These are phyloP conservation scores for Umbelopsis sp. DNA, from an alignment of 192 early-diverging fungal species.

Conservation along the genomic window DNA sequence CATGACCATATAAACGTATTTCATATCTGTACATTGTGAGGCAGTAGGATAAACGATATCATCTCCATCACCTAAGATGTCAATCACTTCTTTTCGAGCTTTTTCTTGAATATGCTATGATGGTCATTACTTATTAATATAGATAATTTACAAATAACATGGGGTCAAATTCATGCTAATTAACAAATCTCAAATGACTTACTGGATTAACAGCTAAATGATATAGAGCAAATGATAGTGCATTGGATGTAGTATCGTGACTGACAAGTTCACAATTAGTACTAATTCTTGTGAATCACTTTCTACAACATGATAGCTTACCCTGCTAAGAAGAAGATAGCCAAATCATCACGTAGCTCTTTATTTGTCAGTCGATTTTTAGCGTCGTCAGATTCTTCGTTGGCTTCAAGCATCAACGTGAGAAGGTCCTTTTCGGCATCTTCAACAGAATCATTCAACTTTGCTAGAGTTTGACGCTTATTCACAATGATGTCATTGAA, in stretches of 20 bases:
- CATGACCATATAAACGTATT: slow-evolving; percentile 35
- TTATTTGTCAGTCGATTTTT: not conserved
- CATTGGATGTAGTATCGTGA: slow-evolving; percentile 24
- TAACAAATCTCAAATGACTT: not conserved
- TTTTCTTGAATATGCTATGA: slow-evolving; percentile 21
- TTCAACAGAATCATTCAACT: not conserved
- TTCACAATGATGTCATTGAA: slow-evolving; percentile 24
- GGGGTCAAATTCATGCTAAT: not conserved
- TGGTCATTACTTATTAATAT: not conserved
- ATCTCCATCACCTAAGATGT: slow-evolving; percentile 15
- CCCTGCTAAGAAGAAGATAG: slow-evolving; percentile 14
- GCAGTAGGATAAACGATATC: slow-evolving; percentile 33
- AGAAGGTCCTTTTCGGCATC: slow-evolving; percentile 39
- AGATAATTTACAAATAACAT: not conserved
- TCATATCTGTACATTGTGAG: slow-evolving; percentile 52
- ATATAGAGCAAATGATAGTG: slow-evolving; percentile 14
- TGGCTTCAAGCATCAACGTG: slow-evolving; percentile 30
- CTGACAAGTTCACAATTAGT: not conserved
- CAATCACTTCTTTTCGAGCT: slow-evolving; percentile 22
- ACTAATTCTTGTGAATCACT: not conserved
- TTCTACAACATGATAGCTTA: not conserved
- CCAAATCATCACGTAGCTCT: slow-evolving; percentile 12
- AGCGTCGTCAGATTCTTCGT: not conserved
- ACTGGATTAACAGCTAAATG: slow-evolving; percentile 22
- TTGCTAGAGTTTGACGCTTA: slow-evolving; percentile 1